Base-by-base conservation (phyloP, 2,329 filamentous ascomycete genomes). In the Aspergillus piperis region DNA sequence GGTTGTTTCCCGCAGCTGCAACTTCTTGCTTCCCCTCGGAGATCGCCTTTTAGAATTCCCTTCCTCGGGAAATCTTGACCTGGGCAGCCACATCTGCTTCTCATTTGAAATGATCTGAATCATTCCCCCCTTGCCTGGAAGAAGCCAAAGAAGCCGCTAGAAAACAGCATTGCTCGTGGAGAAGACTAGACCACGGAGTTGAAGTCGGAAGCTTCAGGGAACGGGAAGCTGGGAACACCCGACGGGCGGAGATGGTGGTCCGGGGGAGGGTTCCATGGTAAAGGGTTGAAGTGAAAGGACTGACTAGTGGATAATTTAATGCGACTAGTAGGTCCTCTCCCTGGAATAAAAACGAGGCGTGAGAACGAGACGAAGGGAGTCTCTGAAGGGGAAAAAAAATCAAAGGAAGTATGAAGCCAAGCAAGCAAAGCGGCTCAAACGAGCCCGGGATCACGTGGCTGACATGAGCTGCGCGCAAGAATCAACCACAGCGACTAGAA, bases 381-480 rank as follows among this genome's bases (percentile, higher is more conserved):
- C 25, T 13, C 7, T 42, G 38, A 8, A 44, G 23, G 17, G 15
- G 15, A 3, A 27, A 30, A 27, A 30, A 30, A 44, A 2, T 7
- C 8, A 21, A 15, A 44, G 21, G 7, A 11, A 50, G 15, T 25
- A 21, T 21, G 41, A 23, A 21, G 41, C 41, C n/a, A 21, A 25
- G 21, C 15, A 8, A 36, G 30, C 51, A 36, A 38, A 36, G 51
- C 51, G 51, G 51, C 51, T 54, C 38, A 54, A 42, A 54, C n/a
- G 8, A 30, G 32, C 36, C 27, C 51, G 8, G 10, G 23, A 53
- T 60, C 58, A 60, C 58, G 58, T 60, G 58, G 7, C 47, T 13
- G 10, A 11, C 7, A 17, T 19, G 8, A 32, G 6, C 39, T 55
- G 53, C 53, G 39, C 39, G n/a, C 39, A 17, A 42, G 39, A 42